These are phyloP conservation scores for Pseudognaphalium luteoalbum DNA, from an alignment of 129 eudicot species.

Conservation along the genomic window DNA sequence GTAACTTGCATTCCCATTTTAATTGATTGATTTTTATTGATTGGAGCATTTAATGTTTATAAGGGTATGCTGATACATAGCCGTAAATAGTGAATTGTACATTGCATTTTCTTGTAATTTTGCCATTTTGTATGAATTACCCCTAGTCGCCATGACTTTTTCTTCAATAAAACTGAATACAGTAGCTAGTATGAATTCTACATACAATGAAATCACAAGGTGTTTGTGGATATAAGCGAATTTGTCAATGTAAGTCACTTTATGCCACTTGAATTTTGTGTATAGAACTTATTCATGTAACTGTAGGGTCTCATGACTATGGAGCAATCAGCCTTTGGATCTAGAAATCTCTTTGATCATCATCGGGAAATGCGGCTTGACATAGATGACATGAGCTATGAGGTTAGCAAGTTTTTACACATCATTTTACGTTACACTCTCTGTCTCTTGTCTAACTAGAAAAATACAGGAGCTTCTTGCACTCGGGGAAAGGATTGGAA, in stretches of 20 bases:
- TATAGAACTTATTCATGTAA: slow-evolving; percentile 22
- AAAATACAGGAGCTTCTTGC: slow-evolving; percentile 68
- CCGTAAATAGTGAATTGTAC: neutral
- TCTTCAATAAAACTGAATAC: neutral
- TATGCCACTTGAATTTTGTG: neutral
- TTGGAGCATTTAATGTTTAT: neutral
- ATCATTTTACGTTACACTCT: neutral
- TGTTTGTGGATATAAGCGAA: neutral
- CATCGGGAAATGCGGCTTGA: slow-evolving; percentile 66
- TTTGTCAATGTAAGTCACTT: slow-evolving; percentile 5
- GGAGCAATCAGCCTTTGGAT: slow-evolving; percentile 50
- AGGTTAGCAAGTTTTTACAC: slow-evolving; percentile 33
- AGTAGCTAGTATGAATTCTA: neutral
- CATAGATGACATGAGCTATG: slow-evolving; percentile 64
- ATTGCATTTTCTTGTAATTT: neutral
- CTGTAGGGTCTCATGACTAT: slow-evolving; percentile 53
- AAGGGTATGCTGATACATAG: neutral
- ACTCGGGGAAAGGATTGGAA: slow-evolving; percentile 68
- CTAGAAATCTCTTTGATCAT: slow-evolving; percentile 50
- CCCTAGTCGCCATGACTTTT: neutral
- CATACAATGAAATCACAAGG: neutral
- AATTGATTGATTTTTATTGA: neutral
- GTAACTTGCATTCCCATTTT: no score
- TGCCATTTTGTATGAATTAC: neutral
- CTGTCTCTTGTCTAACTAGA: neutral